Base-by-base conservation (phyloP, 225 moss, liverwort and hornwort genomes). In the Physcomitrium patens region DNA sequence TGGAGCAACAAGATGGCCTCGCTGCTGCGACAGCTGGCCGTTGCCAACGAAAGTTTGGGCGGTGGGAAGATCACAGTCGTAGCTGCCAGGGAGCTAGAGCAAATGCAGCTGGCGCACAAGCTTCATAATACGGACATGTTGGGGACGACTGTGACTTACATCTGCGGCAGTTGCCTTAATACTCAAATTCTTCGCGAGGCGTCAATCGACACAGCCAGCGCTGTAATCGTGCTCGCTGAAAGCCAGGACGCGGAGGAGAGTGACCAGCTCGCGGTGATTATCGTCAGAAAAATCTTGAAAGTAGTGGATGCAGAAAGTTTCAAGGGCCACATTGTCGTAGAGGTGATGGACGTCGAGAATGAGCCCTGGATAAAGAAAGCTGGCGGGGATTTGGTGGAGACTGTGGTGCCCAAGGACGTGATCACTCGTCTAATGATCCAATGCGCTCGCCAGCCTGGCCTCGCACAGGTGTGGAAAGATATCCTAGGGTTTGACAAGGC, bases 381-480 rank as follows among this genome's bases (percentile, higher is more conserved):
- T 10, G 92, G 95, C 50, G 89, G 86, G 4, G 91, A 95, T 45
- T 23, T 86, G 20, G 89, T 95, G 46, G 91, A 95, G 74, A 93
- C 91, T 18, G 89, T 95, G 5, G 91, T 91, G 26, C 92, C 95
- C 28, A 91, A 93, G 67, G 88, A 95, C 75, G 91, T 95, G 27
- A 90, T 93, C 53, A 86, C 84, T 65, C 89, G 89, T 59, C 95
- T 95, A 41, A 91, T 95, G 91, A 80, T 92, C 9, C 92, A 95
- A 66, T 95, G 92, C 46, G 86, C 95, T 52, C 88, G 92, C 56
- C 92, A 95, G 65, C 92, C 89, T 18, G 91, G 92, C 19, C 91
- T 95, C 44, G 87, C 89, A 51, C 85, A 92, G 85, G 91, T 95
- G 23, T 95, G 91, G 95, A 86, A 83, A 78, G 91, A 95, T 75